Evolutionary conservation across 108 stramenopile species (phyloP).

Genomic region (Nitzschia sp.): DNA sequence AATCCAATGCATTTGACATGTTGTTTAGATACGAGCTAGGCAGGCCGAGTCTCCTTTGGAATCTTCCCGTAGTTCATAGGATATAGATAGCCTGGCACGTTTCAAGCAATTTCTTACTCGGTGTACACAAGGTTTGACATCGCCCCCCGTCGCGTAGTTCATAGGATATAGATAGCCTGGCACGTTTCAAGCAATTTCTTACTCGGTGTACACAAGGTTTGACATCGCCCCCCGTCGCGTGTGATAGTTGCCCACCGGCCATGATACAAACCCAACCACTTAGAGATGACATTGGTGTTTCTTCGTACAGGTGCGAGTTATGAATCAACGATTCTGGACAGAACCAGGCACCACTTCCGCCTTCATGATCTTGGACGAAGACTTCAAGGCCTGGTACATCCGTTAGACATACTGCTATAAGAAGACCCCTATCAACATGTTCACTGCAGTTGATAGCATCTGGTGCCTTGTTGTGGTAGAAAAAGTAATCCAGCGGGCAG

Average conservation of each 20-base stretch:
- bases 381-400: conserved; percentile 47
- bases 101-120: conserved; percentile 33
- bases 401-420: conserved; percentile 45
- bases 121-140: conserved; percentile 32
- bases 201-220: conserved; percentile 42
- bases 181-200: conserved; percentile 21
- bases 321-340: conserved; percentile 39
- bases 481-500: conserved; percentile 52
- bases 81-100: conserved; percentile 39
- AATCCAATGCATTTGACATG: too few relatives aligned
- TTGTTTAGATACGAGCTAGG: too few relatives aligned
- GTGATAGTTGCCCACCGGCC: conserved; percentile 33
- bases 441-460: conserved; percentile 33
- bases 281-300: conserved; percentile 2
- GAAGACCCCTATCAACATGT: conserved; percentile 42
- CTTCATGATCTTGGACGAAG: background rate
- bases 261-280: conserved; percentile 38
- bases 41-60: too few relatives aligned
- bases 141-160: conserved; percentile 15
- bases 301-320: conserved; percentile 23
- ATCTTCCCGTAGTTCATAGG: conserved; percentile 13
- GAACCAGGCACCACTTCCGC: background rate
- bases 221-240: background rate
- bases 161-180: conserved; percentile 46
- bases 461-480: conserved; percentile 36